These are phyloP conservation scores for Ceratocystis papillata DNA, from an alignment of 2,329 filamentous ascomycete genomes.

Conservation along the genomic window DNA sequence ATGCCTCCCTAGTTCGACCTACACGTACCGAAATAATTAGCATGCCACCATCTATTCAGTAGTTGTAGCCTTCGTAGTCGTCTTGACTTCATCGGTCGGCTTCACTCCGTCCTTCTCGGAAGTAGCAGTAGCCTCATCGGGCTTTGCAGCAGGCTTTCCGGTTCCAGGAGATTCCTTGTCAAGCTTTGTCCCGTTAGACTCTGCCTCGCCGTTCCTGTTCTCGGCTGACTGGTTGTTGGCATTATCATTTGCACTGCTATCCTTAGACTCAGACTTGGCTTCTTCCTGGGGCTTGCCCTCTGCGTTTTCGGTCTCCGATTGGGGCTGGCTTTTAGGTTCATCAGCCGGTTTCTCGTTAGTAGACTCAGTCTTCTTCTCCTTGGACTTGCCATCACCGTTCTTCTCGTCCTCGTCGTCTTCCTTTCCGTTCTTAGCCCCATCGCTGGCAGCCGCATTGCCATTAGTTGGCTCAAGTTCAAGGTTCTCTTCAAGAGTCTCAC, in stretches of 20 bases:
- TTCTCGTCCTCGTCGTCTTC: conserved; percentile 24
- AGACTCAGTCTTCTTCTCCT: conserved; percentile 11
- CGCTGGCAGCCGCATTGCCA: not conserved
- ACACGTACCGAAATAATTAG: not conserved
- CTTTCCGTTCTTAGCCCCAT: conserved; percentile 8
- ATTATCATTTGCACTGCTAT: not conserved
- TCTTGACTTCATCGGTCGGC: not conserved
- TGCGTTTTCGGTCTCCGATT: conserved; percentile 1
- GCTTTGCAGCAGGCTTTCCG: conserved; percentile 21
- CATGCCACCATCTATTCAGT: not conserved
- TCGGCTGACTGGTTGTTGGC: not conserved
- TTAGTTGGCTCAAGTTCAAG: conserved; percentile 18
- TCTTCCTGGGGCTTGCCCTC: not conserved
- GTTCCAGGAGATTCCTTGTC: not conserved
- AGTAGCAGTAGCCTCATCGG: not conserved
- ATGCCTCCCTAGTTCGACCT: not conserved
- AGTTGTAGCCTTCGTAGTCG: not conserved
- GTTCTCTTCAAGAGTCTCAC: conserved; percentile 20
- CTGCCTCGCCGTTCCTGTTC: not conserved
- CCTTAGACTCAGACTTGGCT: not conserved
- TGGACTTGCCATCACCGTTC: conserved; percentile 19
- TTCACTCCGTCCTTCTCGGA: not conserved
- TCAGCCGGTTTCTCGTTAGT: conserved; percentile 17
- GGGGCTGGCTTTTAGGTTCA: conserved; percentile 20
- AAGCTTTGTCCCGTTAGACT: not conserved